These are phyloP conservation scores for Naganishia vishniacii DNA, from an alignment of 768 basidiomycete genomes.

Conservation along the genomic window DNA sequence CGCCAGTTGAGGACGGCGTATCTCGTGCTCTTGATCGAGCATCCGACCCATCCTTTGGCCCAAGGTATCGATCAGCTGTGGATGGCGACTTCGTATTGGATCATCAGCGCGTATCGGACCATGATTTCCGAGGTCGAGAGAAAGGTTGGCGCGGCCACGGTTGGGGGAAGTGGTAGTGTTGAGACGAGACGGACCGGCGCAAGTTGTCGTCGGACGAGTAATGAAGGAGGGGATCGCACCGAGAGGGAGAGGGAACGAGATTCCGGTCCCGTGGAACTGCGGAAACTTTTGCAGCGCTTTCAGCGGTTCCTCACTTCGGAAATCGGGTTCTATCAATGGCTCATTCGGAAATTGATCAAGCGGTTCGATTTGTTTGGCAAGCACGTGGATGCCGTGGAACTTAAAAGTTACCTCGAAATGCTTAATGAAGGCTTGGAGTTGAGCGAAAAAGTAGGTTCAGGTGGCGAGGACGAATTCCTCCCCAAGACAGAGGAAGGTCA, in stretches of 20 bases:
- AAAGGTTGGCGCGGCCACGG: background rate
- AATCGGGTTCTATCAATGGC: slow-evolving; percentile 81
- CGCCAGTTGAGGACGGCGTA: background rate
- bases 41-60: slow-evolving; percentile 19
- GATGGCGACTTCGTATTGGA: slow-evolving; percentile 42
- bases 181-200: slow-evolving; percentile 2
- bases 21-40: slow-evolving; percentile 8
- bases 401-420: slow-evolving; percentile 20
- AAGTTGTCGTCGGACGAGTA: background rate
- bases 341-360: slow-evolving; percentile 68
- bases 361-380: slow-evolving; percentile 56
- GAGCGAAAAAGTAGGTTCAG: background rate
- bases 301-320: slow-evolving; percentile 82
- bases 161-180: background rate
- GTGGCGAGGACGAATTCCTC: background rate
- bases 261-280: slow-evolving; percentile 69
- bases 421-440: slow-evolving; percentile 8
- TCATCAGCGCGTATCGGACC: slow-evolving; percentile 40
- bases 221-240: slow-evolving; percentile 1
- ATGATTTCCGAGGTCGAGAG: slow-evolving; percentile 30
- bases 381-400: slow-evolving; percentile 20
- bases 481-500: background rate
- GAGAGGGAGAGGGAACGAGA: slow-evolving; percentile 48
- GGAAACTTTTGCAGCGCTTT: slow-evolving; percentile 81
- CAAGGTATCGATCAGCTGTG: slow-evolving; percentile 45